Base-by-base conservation (phyloP, 1,284 basidiomycete genomes). In the Cystobasidiaceae sp. region DNA sequence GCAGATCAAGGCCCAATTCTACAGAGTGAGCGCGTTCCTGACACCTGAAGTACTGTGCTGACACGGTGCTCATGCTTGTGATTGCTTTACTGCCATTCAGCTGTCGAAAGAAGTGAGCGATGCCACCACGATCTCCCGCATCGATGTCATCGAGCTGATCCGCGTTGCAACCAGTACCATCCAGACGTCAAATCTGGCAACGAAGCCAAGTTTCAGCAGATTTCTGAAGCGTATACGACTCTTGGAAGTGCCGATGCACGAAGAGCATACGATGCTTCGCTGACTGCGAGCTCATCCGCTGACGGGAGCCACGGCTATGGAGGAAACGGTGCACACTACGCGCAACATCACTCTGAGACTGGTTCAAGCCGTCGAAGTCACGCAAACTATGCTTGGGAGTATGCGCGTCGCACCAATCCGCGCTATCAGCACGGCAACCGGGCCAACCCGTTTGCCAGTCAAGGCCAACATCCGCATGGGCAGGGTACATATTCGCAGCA, bases 1-100 rank as follows among this genome's bases (percentile, higher is more conserved):
- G 46, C 63, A 66, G 45, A 66, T 66, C 32, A 66, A 66, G 30
- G 63, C 63, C 5, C 63, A 66, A 25, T 66, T 66, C 55, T 66
- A 66, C 37, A 66, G 55, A 28, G 63, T 66, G 27, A 21, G 28
- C n/a, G n/a, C n/a, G n/a, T n/a, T n/a, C n/a, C n/a, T n/a, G n/a
- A n/a, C n/a, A n/a, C n/a, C n/a, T 3, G 46, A 1, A 3, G 8
- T 15, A 17, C 30, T 30, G 56, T 21, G 19, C 9, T 34, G 45
- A 46, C 28, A 9, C 41, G 5, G 41, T 44, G 23, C 15, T 54
- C 15, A 50, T 9, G 39, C 2, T 30, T 45, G 3, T 37, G 2
- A 5, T 4, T 8, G 4, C 23, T n/a, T n/a, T n/a, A n/a, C 49
- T n/a, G n/a, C 8, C 1, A 7, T 41, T 13, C 63, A 66, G 63